A percentile compares a stretch with the other conserved stretches of the same genome.
phyloP scores from a whole-genome alignment of 1,139 yeast genomes.

The Sugiyamaella xylanicola region DNA sequence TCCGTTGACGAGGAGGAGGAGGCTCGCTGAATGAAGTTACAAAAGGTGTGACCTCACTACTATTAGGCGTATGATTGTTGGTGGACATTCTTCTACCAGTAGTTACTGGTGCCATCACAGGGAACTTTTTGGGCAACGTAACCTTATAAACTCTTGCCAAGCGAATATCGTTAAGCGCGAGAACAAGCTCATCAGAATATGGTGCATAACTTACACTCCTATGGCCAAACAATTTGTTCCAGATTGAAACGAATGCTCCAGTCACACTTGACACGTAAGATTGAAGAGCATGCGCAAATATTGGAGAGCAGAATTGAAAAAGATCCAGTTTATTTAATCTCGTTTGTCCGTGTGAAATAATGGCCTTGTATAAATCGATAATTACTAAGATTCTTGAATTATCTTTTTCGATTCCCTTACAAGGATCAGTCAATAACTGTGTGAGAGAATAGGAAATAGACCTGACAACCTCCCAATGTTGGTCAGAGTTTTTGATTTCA shows the following conservation, averaged over 20 bases:
- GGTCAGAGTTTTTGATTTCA: neutral
- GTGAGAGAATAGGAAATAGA: neutral
- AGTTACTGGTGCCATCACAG: conserved; percentile 19
- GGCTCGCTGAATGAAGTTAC: neutral
- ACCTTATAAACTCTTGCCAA: conserved; percentile 11
- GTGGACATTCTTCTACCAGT: neutral
- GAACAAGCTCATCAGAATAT: conserved; percentile 21
- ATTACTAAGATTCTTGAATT: neutral
- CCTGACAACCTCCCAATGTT: neutral
- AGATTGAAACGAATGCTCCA: conserved; percentile 14
- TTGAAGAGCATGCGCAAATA: conserved; percentile 8
- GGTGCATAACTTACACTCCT: conserved; percentile 20
- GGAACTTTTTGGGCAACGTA: conserved; percentile 23
- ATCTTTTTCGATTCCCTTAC: conserved; percentile 3
- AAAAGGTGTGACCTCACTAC: neutral
- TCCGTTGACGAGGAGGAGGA: conserved; percentile 5
- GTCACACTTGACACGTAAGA: conserved; percentile 4
- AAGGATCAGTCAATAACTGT: conserved; percentile 1
- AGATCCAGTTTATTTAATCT: neutral
- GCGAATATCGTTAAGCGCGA: conserved; percentile 20
- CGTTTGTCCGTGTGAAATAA: conserved; percentile 6
- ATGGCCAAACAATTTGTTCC: conserved; percentile 21
- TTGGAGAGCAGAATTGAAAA: conserved; percentile 8
- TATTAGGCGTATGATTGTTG: neutral
- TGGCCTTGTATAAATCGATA: conserved; percentile 2